Percentiles rank a stretch among this genome's conserved stretches.
phyloP scores from a whole-genome alignment of 2,329 filamentous ascomycete genomes.

The Metarhizium brunneum region DNA sequence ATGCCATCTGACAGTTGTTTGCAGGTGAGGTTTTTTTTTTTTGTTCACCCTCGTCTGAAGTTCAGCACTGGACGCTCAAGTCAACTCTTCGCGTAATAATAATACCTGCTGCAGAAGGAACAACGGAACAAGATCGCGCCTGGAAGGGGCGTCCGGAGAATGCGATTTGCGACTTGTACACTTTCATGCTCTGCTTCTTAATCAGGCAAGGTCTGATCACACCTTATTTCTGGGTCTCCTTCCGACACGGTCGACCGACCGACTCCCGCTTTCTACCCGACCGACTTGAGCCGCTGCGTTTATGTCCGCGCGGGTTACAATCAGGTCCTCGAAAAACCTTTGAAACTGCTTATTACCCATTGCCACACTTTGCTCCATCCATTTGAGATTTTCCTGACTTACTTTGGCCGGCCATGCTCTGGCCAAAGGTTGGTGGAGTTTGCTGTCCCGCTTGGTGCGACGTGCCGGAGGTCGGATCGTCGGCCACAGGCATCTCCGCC shows the following conservation, averaged over 20 bases:
- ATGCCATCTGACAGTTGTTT: not conserved
- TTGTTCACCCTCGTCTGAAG: not conserved
- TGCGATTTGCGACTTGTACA: not conserved
- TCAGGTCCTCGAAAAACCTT: no score
- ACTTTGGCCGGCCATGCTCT: no score
- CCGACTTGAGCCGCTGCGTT: not conserved
- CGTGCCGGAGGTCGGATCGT: not conserved
- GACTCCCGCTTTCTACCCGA: conserved; percentile 1
- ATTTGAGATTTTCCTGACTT: no score
- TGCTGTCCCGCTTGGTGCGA: not conserved
- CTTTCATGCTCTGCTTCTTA: not conserved
- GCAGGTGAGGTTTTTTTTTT: no score
- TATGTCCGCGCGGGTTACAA: no score
- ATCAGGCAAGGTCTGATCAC: not conserved
- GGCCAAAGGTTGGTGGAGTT: not conserved
- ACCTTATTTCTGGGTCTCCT: not conserved
- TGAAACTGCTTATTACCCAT: no score
- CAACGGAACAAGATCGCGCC: not conserved
- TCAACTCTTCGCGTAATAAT: not conserved
- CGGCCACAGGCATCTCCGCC: not conserved
- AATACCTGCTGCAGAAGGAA: not conserved
- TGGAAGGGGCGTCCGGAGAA: no score
- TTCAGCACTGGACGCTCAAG: not conserved
- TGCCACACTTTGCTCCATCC: no score
- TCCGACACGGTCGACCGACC: not conserved